Percentiles rank a stretch among this genome's conserved stretches.
Evolutionary conservation across 495 filamentous ascomycete species (phyloP).

Genomic region (Penicillium parvum): DNA sequence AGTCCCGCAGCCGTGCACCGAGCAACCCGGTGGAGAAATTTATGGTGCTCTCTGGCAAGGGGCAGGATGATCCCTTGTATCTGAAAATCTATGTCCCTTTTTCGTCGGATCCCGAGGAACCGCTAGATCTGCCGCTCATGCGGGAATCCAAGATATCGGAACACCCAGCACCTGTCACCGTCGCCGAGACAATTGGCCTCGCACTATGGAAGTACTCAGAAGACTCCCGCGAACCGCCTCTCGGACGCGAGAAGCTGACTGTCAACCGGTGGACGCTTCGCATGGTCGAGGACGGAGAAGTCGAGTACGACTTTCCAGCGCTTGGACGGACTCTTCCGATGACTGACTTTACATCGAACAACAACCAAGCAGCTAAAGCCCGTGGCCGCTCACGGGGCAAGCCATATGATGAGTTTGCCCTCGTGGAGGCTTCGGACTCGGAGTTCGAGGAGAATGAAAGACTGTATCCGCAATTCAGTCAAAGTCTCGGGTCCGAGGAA

Average conservation of each 20-base stretch:
- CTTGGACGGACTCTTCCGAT: slow-evolving; percentile 75
- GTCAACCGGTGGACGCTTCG: slow-evolving; percentile 90
- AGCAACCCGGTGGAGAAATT: slow-evolving; percentile 81
- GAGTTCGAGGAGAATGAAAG: slow-evolving; percentile 76
- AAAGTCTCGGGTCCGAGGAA: slow-evolving; percentile 49
- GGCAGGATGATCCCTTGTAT: slow-evolving; percentile 73
- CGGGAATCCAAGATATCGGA: slow-evolving; percentile 71
- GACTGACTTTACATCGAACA: slow-evolving; percentile 83
- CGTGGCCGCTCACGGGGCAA: slow-evolving; percentile 72
- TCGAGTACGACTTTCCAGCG: slow-evolving; percentile 92
- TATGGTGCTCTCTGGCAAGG: slow-evolving; percentile 79
- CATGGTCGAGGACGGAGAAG: slow-evolving; percentile 94
- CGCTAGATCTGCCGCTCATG: slow-evolving; percentile 73
- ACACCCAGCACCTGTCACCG: slow-evolving; percentile 63
- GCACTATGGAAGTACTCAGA: slow-evolving; percentile 83
- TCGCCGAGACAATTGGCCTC: slow-evolving; percentile 86
- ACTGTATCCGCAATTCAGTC: slow-evolving; percentile 65
- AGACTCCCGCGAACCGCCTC: slow-evolving; percentile 68
- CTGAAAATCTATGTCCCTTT: slow-evolving; percentile 87
- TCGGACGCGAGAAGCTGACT: slow-evolving; percentile 66
- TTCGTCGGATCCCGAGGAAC: slow-evolving; percentile 62
- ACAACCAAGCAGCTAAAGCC: slow-evolving; percentile 62
- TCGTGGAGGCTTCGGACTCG: slow-evolving; percentile 73
- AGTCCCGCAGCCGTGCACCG: slow-evolving; percentile 73
- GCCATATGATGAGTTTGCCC: slow-evolving; percentile 88